Conservation (phyloP, 2,329 filamentous ascomycete genomes). For the Phoma sp. region DNA sequence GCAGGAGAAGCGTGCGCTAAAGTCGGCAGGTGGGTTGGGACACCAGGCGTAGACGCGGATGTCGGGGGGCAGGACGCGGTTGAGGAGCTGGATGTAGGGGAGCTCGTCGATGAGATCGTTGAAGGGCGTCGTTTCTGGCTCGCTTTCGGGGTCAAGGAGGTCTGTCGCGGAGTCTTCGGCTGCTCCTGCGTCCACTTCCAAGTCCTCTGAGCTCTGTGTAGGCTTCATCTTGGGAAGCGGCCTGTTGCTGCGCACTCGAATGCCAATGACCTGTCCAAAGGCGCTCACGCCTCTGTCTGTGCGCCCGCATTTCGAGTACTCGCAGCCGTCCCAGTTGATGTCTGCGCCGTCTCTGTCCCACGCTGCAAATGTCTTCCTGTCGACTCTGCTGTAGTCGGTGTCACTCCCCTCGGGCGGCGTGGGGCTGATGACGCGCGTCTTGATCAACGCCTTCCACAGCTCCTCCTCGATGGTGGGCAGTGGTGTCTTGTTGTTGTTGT, state of each 20-base stretch:
- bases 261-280: constrained; percentile 91
- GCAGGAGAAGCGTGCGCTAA: constrained; percentile 92
- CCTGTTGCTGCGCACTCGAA: constrained; percentile 80
- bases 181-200: neutral
- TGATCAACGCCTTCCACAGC: constrained; percentile 88
- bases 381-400: constrained; percentile 42
- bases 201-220: constrained; percentile 12
- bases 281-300: constrained; percentile 94
- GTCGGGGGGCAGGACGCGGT: constrained; percentile 84
- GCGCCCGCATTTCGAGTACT: constrained; percentile 94
- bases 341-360: constrained; percentile 50
- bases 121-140: constrained; percentile 50
- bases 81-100: constrained; percentile 81
- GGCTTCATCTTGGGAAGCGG: constrained; percentile 56
- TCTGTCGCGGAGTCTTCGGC: neutral
- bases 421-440: constrained; percentile 73
- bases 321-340: constrained; percentile 80
- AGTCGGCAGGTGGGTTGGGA: constrained; percentile 76
- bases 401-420: constrained; percentile 24
- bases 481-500: constrained; percentile 70
- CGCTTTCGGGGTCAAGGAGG: constrained; percentile 9
- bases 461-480: constrained; percentile 89
- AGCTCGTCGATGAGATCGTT: constrained; percentile 81
- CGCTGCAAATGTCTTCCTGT: constrained; percentile 43
- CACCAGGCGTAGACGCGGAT: constrained; percentile 95